These are phyloP conservation scores for Porphyrellus cyaneotinctus DNA, from an alignment of 768 basidiomycete species.

Conservation along the genomic window DNA sequence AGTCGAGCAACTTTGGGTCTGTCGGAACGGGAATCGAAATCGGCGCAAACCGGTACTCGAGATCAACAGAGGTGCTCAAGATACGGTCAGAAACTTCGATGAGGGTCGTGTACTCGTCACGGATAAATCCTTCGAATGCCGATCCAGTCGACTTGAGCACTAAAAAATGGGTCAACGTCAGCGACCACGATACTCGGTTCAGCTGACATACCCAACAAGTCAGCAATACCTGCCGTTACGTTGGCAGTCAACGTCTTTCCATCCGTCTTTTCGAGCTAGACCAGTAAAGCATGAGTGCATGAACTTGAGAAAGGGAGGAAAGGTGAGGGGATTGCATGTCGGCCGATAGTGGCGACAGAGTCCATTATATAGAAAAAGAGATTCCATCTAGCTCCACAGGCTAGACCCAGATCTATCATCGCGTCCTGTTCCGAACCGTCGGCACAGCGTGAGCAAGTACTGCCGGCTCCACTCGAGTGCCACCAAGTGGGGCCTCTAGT, in stretches of 20 bases:
- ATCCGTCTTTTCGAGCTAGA: conserved; percentile 64
- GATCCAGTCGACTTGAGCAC: conserved; percentile 91
- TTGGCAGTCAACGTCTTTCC: conserved; percentile 58
- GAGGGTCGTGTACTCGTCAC: conserved; percentile 89
- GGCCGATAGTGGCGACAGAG: background rate
- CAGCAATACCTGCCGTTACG: conserved; percentile 68
- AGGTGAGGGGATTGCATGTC: background rate
- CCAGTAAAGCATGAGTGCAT: background rate
- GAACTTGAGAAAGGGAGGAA: background rate
- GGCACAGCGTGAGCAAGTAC: conserved; percentile 3
- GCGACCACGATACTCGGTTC: background rate
- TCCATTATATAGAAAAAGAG: conserved; percentile 14
- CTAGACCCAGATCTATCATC: conserved; percentile 17
- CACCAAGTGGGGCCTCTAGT: background rate
- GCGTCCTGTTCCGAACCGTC: background rate
- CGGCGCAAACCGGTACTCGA: conserved; percentile 60
- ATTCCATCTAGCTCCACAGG: conserved; percentile 20
- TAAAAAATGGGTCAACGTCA: conserved; percentile 19
- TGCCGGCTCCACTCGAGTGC: conserved; percentile 20
- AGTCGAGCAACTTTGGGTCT: conserved; percentile 51
- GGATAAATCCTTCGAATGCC: conserved; percentile 73
- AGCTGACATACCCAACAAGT: conserved; percentile 63
- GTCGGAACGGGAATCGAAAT: conserved; percentile 44
- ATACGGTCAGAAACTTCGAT: conserved; percentile 81
- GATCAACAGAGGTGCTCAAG: conserved; percentile 84